Base-by-base conservation (phyloP, 805 yeast genomes). In the Cyberlindnera maritima region DNA sequence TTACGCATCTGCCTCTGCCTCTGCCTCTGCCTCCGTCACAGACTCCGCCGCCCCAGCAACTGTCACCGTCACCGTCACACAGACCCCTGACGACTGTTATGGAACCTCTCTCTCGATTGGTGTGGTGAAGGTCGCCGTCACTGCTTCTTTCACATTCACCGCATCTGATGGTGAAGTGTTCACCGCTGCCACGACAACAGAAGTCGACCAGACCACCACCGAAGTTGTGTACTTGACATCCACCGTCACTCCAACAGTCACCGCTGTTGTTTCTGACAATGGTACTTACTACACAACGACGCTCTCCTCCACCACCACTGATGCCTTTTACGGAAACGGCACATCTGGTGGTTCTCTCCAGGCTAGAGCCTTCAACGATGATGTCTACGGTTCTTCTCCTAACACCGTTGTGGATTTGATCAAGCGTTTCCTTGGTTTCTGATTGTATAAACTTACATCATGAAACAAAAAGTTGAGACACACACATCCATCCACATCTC, bases 71-170 rank as follows among this genome's bases (percentile, higher is more conserved):
- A 58, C 63, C 4, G 59, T 52, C 18, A 57, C 62, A 2, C 58
- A 51, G 35, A 57, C 58, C 14, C 51, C 62, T 8, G 41, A 53
- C 12, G 44, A 49, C 29, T 49, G 56, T 37, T 42, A 46, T 34
- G 49, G 46, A 8, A 36, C 53, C 7, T 31, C 55, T 15, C n/a
- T 43, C 18, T 46, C 58, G 29, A 51, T 53, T 15, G 41, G 49
- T 31, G 53, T 51, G 13, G 34, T 43, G 21, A 52, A 51, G 20
- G 36, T 56, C 18, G 50, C 62, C 29, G 31, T 60, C 15, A 37
- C 49, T 35, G 63, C 62, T 15, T 38, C 54, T 2, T 60, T 60
- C 52, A 60, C 64, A 9, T 36, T 60, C 36, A 59, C 64, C 4
- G 56, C 40, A 19, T 48, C 61, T 6, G 48, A 53, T 25, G 64